Evolutionary conservation across 2,329 filamentous ascomycete species (phyloP).

Genomic region (Neonectria faginata): DNA sequence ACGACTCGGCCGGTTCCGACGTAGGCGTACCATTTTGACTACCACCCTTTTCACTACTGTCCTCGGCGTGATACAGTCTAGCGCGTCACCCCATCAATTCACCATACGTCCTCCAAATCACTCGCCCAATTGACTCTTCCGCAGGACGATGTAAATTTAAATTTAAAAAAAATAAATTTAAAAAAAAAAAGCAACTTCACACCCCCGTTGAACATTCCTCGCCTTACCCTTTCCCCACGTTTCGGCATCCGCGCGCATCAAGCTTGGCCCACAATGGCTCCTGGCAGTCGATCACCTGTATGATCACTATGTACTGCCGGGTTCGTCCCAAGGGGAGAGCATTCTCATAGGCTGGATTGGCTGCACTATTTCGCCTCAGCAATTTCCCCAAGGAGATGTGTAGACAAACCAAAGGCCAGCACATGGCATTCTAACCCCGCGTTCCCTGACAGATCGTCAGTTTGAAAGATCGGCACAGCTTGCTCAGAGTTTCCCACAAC

Average conservation of each 20-base stretch:
- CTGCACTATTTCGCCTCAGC: constrained; percentile 2
- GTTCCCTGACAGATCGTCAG: background rate
- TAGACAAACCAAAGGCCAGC: constrained; percentile 5
- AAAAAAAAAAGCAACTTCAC: constrained; percentile 23
- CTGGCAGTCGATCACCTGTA: constrained; percentile 18
- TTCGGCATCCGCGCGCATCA: constrained; percentile 22
- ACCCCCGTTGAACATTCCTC: constrained; percentile 15
- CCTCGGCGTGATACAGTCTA: constrained; percentile 11
- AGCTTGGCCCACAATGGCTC: constrained; percentile 19
- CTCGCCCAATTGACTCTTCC: constrained; percentile 7
- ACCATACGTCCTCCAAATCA: constrained; percentile 5
- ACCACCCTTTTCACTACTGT: background rate
- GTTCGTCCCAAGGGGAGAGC: constrained; percentile 1
- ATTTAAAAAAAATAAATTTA: no score
- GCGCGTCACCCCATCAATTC: constrained; percentile 17
- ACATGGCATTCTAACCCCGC: constrained; percentile 4
- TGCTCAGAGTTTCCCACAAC: background rate
- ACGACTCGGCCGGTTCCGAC: constrained; percentile 8
- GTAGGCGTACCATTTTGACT: background rate
- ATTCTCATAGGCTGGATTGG: constrained; percentile 17
- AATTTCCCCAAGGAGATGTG: constrained; percentile 8
- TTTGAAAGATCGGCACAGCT: constrained; percentile 5
- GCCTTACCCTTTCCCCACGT: constrained; percentile 28
- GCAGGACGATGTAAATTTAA: no score
- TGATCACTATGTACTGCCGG: background rate